These are phyloP conservation scores for Penicillium psychrofluorescens DNA, from an alignment of 495 filamentous ascomycete genomes.

Conservation along the genomic window DNA sequence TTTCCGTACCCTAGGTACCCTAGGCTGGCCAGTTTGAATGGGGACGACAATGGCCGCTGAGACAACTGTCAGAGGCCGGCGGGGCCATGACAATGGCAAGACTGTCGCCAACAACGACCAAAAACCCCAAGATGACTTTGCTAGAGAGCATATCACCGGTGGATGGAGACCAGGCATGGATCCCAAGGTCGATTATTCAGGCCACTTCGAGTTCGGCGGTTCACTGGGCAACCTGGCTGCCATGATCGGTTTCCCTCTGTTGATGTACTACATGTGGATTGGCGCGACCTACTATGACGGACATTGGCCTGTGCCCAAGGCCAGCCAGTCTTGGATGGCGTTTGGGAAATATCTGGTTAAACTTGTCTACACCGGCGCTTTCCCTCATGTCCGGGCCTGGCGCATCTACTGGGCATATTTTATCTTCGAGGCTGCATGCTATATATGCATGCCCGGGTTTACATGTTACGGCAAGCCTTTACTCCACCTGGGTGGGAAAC, in stretches of 20 bases:
- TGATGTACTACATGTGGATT: slow-evolving; percentile 98
- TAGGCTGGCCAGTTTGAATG: too few species aligned
- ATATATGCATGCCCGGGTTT: slow-evolving; percentile 73
- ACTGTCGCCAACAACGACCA: neutral
- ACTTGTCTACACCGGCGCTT: slow-evolving; percentile 69
- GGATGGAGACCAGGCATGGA: slow-evolving; percentile 19
- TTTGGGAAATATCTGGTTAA: slow-evolving; percentile 58
- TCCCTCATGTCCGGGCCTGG: slow-evolving; percentile 69
- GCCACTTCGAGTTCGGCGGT: slow-evolving; percentile 76
- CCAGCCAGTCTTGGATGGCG: slow-evolving; percentile 50
- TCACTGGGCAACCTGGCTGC: slow-evolving; percentile 59
- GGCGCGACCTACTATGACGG: slow-evolving; percentile 85
- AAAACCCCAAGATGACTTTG: slow-evolving; percentile 1
- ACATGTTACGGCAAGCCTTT: slow-evolving; percentile 75
- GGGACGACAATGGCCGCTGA: too few species aligned
- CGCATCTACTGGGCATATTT: slow-evolving; percentile 82
- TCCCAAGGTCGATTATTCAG: slow-evolving; percentile 13
- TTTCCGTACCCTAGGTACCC: too few species aligned
- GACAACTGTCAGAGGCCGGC: too few species aligned
- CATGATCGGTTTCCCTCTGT: slow-evolving; percentile 78
- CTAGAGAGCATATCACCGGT: slow-evolving; percentile 12
- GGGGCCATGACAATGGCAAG: too few species aligned
- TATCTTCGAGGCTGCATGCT: slow-evolving; percentile 65
- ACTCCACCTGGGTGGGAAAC: slow-evolving; percentile 61
- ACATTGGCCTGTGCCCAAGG: slow-evolving; percentile 56